Conservation (phyloP, 2,329 filamentous ascomycete genomes). For the Botrytis paeoniae region DNA sequence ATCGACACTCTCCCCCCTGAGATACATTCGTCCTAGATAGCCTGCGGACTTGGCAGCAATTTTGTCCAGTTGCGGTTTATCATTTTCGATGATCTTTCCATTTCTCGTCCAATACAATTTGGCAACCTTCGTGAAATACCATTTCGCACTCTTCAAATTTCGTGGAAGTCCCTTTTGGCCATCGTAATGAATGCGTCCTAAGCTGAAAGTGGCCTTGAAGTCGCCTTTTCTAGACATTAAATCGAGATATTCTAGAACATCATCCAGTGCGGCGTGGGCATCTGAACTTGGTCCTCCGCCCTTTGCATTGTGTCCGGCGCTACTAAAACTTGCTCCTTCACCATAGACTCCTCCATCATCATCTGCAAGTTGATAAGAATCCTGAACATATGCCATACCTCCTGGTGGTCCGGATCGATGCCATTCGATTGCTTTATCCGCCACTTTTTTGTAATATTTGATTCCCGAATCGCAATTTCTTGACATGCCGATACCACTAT, state of each 20-base stretch:
- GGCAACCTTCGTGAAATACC: slow-evolving; percentile 65
- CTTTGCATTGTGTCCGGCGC: slow-evolving; percentile 78
- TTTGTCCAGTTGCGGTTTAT: slow-evolving; percentile 58
- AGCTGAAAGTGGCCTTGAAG: slow-evolving; percentile 63
- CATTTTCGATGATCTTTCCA: slow-evolving; percentile 55
- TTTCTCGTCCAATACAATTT: slow-evolving; percentile 66
- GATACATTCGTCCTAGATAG: slow-evolving; percentile 68
- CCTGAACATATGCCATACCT: slow-evolving; percentile 71
- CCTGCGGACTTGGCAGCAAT: slow-evolving; percentile 67
- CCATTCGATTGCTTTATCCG: slow-evolving; percentile 87
- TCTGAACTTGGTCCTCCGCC: slow-evolving; percentile 72
- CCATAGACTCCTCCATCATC: slow-evolving; percentile 91
- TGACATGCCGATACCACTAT: slow-evolving; percentile 79
- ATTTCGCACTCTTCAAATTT: slow-evolving; percentile 61
- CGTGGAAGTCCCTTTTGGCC: slow-evolving; percentile 59
- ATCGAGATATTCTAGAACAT: slow-evolving; percentile 87
- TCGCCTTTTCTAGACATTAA: slow-evolving; percentile 73
- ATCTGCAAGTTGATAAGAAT: slow-evolving; percentile 84
- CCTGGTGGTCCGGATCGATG: slow-evolving; percentile 88
- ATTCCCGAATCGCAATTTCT: slow-evolving; percentile 82
- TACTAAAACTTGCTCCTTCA: slow-evolving; percentile 87
- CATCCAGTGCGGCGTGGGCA: slow-evolving; percentile 81
- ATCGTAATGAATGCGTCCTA: slow-evolving; percentile 69
- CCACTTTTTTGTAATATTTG: slow-evolving; percentile 87
- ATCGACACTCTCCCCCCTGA: slow-evolving; percentile 67